These are phyloP conservation scores for Penicillium pulvis DNA, from an alignment of 495 filamentous ascomycete species.

Conservation along the genomic window DNA sequence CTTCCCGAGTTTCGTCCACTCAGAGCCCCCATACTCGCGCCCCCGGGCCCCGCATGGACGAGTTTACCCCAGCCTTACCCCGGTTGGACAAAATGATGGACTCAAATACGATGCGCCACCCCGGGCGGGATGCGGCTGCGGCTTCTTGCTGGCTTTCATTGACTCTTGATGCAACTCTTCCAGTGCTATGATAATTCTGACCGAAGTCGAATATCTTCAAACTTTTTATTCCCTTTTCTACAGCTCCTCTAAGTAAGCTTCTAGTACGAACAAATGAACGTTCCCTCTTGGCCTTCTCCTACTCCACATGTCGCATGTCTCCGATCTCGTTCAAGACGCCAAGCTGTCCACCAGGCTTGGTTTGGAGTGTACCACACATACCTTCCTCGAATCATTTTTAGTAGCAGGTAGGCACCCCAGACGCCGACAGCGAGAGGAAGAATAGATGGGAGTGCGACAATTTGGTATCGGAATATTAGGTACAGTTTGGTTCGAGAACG, in stretches of 20 bases:
- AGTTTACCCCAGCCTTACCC: conserved; percentile 11
- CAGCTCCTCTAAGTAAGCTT: neutral
- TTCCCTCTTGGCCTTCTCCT: neutral
- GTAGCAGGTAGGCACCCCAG: conserved; percentile 5
- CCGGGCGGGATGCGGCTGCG: neutral
- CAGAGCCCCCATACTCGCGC: neutral
- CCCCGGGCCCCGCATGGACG: conserved; percentile 4
- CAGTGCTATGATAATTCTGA: neutral
- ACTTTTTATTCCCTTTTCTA: neutral
- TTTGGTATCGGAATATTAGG: conserved; percentile 18
- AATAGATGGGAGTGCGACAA: conserved; percentile 13
- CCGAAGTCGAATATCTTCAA: neutral
- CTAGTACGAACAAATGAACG: neutral
- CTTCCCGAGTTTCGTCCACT: neutral
- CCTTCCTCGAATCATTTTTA: conserved; percentile 21
- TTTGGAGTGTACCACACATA: conserved; percentile 16
- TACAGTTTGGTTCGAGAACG: conserved; percentile 24
- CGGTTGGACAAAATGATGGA: neutral
- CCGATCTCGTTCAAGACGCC: conserved; percentile 23
- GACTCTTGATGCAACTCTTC: conserved; percentile 9
- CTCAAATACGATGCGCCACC: conserved; percentile 4
- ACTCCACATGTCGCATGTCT: conserved; percentile 20
- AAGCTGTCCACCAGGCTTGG: conserved; percentile 18
- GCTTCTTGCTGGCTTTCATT: neutral
- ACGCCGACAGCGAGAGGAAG: conserved; percentile 15